phyloP scores from a whole-genome alignment of 2,329 filamentous ascomycete genomes.

The Diaporthe citri region DNA sequence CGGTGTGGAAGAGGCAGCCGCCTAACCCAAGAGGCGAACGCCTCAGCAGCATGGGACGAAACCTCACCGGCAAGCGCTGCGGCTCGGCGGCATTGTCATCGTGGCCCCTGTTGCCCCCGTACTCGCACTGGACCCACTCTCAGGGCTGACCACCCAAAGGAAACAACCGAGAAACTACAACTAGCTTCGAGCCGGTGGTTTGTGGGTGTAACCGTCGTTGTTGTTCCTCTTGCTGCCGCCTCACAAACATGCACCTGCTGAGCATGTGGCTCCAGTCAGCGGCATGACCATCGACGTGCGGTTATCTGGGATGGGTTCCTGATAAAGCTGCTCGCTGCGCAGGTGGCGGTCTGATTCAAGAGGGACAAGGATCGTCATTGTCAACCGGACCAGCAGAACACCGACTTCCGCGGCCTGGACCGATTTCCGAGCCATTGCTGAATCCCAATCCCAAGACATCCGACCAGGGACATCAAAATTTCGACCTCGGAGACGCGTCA shows the following conservation, averaged over 20 bases:
- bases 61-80: background rate
- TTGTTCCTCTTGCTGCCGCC: background rate
- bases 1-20: background rate
- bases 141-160: conserved; percentile 29
- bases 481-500: conserved; percentile 21
- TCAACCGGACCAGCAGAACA: conserved; percentile 2
- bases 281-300: background rate
- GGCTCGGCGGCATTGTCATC: conserved; percentile 17
- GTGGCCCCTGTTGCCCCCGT: background rate
- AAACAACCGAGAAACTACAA: background rate
- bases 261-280: background rate
- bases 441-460: background rate
- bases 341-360: conserved; percentile 27
- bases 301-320: background rate
- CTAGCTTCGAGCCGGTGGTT: background rate
- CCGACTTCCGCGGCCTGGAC: conserved; percentile 19
- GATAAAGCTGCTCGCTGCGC: background rate
- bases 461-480: background rate
- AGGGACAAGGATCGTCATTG: conserved; percentile 15
- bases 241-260: background rate
- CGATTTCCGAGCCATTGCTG: conserved; percentile 13
- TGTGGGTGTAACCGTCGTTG: background rate
- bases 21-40: background rate
- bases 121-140: conserved; percentile 9
- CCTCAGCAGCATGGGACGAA: background rate